These are phyloP conservation scores for Solanum dulcamara DNA, from an alignment of 257 asterid genomes.

Conservation along the genomic window DNA sequence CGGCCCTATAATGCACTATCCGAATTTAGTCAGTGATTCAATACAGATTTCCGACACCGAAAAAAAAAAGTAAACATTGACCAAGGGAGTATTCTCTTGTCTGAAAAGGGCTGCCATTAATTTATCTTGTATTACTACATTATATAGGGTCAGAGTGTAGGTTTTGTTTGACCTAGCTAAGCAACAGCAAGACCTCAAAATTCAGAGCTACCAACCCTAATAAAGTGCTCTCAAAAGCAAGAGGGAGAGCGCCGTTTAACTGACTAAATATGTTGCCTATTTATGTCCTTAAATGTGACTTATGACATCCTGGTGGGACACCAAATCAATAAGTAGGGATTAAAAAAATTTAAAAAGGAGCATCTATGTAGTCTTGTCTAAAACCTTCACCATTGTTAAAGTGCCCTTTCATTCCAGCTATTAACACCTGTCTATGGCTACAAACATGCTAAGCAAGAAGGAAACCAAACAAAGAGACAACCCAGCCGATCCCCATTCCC, in stretches of 20 bases:
- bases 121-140: background rate
- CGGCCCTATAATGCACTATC: no score
- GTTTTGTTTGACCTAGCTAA: background rate
- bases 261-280: background rate
- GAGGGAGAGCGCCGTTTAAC: background rate
- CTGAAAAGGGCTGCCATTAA: background rate
- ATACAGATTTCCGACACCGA: no score
- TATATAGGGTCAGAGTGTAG: background rate
- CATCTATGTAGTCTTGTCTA: background rate
- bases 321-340: no score
- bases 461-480: constrained; percentile 18
- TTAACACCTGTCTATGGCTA: constrained; percentile 21
- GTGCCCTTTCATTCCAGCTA: background rate
- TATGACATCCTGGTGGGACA: background rate
- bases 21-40: no score
- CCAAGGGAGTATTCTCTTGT: background rate
- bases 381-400: background rate
- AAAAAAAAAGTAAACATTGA: no score
- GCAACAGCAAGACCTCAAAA: background rate
- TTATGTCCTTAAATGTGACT: background rate
- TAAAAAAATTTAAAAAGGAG: no score
- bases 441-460: constrained; percentile 19
- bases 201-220: background rate
- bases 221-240: background rate
- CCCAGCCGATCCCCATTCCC: constrained; percentile 11